phyloP scores from a whole-genome alignment of 768 basidiomycete species.

The Kwoniella bestiolae region DNA sequence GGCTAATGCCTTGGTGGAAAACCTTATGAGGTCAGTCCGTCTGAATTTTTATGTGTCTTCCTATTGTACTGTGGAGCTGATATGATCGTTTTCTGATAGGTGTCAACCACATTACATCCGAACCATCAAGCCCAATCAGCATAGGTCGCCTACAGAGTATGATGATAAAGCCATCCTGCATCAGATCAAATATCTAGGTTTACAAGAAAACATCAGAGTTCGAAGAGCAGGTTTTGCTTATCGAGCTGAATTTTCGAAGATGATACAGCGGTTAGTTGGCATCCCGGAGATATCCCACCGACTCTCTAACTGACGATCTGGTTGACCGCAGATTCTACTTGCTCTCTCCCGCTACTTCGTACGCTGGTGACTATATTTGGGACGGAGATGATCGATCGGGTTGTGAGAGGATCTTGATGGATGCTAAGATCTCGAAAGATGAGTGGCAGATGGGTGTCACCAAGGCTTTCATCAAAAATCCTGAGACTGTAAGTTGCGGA shows the following conservation, averaged over 20 bases:
- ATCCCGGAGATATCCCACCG: background rate
- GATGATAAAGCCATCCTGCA: slow-evolving; percentile 93
- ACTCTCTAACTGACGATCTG: slow-evolving; percentile 5
- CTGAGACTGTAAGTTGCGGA: slow-evolving; percentile 87
- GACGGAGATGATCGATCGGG: slow-evolving; percentile 85
- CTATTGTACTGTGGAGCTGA: background rate
- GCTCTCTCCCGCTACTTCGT: slow-evolving; percentile 90
- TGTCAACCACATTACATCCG: slow-evolving; percentile 97
- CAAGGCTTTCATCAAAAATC: slow-evolving; percentile 99
- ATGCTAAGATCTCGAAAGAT: slow-evolving; percentile 92
- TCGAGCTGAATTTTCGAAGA: slow-evolving; percentile 96
- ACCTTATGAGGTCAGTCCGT: slow-evolving; percentile 73
- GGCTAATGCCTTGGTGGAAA: slow-evolving; percentile 94
- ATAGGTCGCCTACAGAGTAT: slow-evolving; percentile 88
- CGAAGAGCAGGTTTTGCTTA: slow-evolving; percentile 98
- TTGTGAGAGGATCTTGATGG: slow-evolving; percentile 87
- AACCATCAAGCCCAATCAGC: slow-evolving; percentile 98
- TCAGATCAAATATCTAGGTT: slow-evolving; percentile 97
- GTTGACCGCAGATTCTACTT: slow-evolving; percentile 71
- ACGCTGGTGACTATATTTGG: slow-evolving; percentile 99
- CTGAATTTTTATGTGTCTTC: background rate
- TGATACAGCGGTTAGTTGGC: slow-evolving; percentile 77
- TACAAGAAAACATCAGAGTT: slow-evolving; percentile 98
- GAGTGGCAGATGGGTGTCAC: slow-evolving; percentile 99
- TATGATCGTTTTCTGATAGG: background rate